Evolutionary conservation across 2,329 filamentous ascomycete genomes (phyloP).

Genomic region (Arthrobotrys musiformis): DNA sequence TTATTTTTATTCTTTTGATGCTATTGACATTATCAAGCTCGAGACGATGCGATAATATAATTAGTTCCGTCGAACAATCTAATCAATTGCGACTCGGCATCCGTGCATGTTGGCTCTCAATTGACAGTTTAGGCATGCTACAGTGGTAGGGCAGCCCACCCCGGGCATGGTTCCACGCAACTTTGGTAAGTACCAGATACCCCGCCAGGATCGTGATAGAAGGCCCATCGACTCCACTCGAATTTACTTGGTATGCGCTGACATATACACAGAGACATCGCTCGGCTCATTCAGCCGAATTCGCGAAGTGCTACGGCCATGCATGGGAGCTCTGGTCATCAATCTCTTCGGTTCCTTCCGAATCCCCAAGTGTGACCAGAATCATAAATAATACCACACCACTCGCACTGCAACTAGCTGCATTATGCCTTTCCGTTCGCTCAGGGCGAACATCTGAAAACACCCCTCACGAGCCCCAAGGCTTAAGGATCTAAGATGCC

Average conservation of each 20-base stretch:
- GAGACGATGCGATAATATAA: too few relatives aligned
- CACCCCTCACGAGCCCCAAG: too few relatives aligned
- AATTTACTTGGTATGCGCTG: too few relatives aligned
- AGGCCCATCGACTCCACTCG: too few relatives aligned
- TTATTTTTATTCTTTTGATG: too few relatives aligned
- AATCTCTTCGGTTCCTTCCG: conserved; percentile 2
- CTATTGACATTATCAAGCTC: not conserved
- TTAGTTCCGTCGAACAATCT: too few relatives aligned
- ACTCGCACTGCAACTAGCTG: not conserved
- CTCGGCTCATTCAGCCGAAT: not conserved
- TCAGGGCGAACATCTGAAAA: not conserved
- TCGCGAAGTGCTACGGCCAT: too few relatives aligned
- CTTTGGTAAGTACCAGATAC: too few relatives aligned
- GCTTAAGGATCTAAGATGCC: not conserved
- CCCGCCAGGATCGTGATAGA: too few relatives aligned
- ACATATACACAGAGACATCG: too few relatives aligned
- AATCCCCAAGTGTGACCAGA: not conserved
- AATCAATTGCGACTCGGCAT: not conserved
- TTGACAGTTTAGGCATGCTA: not conserved
- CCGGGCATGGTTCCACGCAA: too few relatives aligned
- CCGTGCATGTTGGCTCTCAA: not conserved
- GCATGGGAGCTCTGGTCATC: not conserved
- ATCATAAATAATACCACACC: not conserved
- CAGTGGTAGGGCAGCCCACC: too few relatives aligned
- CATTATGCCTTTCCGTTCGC: conserved; percentile 1